Conservation (phyloP, 208 protist species). For the Phytomonas sp. region DNA sequence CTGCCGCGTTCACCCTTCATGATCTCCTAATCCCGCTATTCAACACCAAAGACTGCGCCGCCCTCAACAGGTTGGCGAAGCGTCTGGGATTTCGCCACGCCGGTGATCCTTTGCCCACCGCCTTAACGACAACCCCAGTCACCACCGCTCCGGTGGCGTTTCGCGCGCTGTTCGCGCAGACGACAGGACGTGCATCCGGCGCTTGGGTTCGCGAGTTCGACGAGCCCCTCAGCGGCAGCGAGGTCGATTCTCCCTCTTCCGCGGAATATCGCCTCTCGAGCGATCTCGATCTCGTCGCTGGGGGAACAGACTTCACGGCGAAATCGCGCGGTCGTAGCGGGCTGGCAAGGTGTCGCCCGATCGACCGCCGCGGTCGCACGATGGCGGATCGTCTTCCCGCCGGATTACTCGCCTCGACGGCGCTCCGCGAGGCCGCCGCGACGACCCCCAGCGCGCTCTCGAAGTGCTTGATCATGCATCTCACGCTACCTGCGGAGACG, state of each 20-base stretch:
- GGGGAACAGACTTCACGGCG: conserved; percentile 22
- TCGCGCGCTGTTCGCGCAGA: conserved; percentile 21
- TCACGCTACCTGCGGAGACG: conserved; percentile 43
- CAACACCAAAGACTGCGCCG: conserved; percentile 9
- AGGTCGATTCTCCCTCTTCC: conserved; percentile 8
- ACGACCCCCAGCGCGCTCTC: conserved; percentile 14
- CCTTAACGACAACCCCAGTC: too few species aligned
- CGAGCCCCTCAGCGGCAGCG: conserved; percentile 20
- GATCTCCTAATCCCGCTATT: conserved; percentile 25
- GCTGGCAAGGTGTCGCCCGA: conserved; percentile 27
- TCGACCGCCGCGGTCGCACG: conserved; percentile 48
- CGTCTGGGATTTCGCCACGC: conserved; percentile 18
- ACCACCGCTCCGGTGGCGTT: conserved; percentile 12
- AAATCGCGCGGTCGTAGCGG: conserved; percentile 27
- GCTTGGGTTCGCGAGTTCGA: conserved; percentile 57
- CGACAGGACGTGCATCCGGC: conserved; percentile 16
- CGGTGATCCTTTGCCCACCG: too few species aligned
- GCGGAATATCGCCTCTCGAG: conserved; percentile 31
- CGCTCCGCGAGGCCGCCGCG: conserved; percentile 14
- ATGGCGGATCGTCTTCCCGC: conserved; percentile 59
- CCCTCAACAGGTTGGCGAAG: conserved; percentile 11
- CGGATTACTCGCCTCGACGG: conserved; percentile 30
- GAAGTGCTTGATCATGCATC: conserved; percentile 49
- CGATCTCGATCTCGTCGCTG: conserved; percentile 13
- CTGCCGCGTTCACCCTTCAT: conserved; percentile 13